These are phyloP conservation scores for Paulownia fortunei DNA, from an alignment of 257 asterid species.

Conservation along the genomic window DNA sequence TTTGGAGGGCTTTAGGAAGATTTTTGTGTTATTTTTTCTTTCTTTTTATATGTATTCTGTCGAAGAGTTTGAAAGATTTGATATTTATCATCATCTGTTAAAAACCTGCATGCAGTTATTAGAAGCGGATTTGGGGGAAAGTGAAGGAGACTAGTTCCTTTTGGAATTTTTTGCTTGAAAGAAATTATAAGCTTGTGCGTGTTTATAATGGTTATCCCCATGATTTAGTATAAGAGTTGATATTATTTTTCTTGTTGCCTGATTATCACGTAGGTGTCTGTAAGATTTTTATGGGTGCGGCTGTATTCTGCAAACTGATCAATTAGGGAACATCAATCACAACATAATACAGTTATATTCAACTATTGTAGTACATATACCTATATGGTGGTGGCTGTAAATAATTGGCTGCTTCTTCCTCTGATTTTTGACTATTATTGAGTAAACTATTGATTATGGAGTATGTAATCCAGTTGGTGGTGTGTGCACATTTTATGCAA, in stretches of 20 bases:
- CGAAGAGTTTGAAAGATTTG: neutral
- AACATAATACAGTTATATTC: neutral
- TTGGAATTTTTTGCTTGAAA: neutral
- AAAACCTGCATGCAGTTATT: neutral
- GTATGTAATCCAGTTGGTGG: neutral
- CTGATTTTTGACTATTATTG: neutral
- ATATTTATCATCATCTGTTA: neutral
- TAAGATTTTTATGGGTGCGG: neutral
- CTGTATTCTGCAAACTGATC: neutral
- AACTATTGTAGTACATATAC: neutral
- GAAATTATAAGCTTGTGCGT: neutral
- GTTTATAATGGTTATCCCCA: neutral
- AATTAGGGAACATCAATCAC: neutral
- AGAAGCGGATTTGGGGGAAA: neutral
- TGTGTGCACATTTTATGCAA: neutral
- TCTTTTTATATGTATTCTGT: neutral
- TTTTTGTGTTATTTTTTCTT: neutral
- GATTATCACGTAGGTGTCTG: neutral
- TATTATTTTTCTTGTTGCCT: neutral
- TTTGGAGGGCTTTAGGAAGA: neutral
- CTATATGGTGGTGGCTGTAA: slow-evolving; percentile 1
- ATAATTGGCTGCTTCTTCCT: neutral
- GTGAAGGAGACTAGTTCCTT: slow-evolving; percentile 4
- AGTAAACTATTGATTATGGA: neutral
- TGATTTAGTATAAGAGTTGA: slow-evolving; percentile 6